Conservation (phyloP, 2,329 filamentous ascomycete genomes). For the Aspergillus pseudonomiae region DNA sequence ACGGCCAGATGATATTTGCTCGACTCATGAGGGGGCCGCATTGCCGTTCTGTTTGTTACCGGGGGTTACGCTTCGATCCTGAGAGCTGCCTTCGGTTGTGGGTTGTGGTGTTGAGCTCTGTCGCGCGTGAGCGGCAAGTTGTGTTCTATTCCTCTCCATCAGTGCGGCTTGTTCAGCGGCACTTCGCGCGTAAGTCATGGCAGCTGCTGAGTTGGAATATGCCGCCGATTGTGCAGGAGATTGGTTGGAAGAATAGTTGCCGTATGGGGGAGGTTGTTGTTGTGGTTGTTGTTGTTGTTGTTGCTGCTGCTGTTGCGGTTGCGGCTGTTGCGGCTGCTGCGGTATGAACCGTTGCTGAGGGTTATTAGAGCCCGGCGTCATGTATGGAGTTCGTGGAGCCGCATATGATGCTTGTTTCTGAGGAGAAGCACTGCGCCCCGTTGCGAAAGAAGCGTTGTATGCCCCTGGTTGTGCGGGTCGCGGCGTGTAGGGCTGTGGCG, state of each 20-base stretch:
- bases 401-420: slow-evolving; percentile 36
- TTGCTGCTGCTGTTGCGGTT: neutral
- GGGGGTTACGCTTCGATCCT: slow-evolving; percentile 41
- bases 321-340: slow-evolving; percentile 16
- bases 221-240: slow-evolving; percentile 30
- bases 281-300: neutral
- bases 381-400: slow-evolving; percentile 40
- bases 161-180: slow-evolving; percentile 44
- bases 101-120: slow-evolving; percentile 42
- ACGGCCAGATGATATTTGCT: neutral
- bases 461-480: slow-evolving; percentile 37
- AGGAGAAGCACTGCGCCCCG: slow-evolving; percentile 35
- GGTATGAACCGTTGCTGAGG: slow-evolving; percentile 35
- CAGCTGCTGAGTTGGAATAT: slow-evolving; percentile 40
- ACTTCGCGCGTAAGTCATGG: slow-evolving; percentile 41
- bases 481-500: slow-evolving; percentile 39
- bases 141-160: slow-evolving; percentile 44
- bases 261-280: slow-evolving; percentile 28
- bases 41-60: slow-evolving; percentile 37
- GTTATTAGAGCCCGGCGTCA: slow-evolving; percentile 33
- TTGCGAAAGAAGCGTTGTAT: slow-evolving; percentile 31
- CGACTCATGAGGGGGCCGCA: slow-evolving; percentile 27
- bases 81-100: slow-evolving; percentile 30
- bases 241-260: slow-evolving; percentile 36
- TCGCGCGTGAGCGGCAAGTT: slow-evolving; percentile 35